Base-by-base conservation (phyloP, 306 rosid species). In the Vicia faba region DNA sequence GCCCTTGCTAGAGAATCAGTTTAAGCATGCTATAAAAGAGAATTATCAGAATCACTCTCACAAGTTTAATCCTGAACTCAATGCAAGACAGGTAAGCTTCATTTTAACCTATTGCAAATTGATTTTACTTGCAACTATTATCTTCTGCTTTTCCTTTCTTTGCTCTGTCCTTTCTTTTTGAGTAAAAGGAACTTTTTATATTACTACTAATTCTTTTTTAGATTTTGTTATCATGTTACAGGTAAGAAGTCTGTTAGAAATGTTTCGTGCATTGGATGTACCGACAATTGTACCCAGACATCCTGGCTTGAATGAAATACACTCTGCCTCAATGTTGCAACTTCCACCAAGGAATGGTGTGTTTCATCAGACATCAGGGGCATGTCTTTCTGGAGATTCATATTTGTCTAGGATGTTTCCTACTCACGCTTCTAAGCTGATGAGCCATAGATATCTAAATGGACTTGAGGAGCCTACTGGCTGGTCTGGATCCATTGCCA, bases 61-160 rank as follows among this genome's bases (percentile, higher is more conserved):
- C 66, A 82, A 71, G 73, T 82, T 82, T 62, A 71, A 55, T 54
- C 81, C 83, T 61, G 86, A 78, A 62, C 86, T 78, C 63, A 82
- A 67, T 63, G 39, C 25, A 25, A 29, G 53, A 71, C 86, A 78
- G 64, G 86, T 75, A 71, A 61, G 70, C 66, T 40, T 74, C 64
- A 5, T 46, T 65, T 57, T 58, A 56, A 50, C 64, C 49, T 73
- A 46, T 38, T 6, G 53, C 13, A 44, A 45, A 19, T 53, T 46
- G 50, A 43, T 64, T 59, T 59, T 28, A 50, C 11, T 14, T 49
- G 48, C 60, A 58, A 11, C 31, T 44, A 19, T 48, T 41, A 64
- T 48, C 10, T 19, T 23, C 35, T 20, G 33, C 23, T 54, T 55
- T 57, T 50, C 19, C 33, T 60, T 48, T 57, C 33, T 14, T 51